Base-by-base conservation (phyloP, 225 moss, liverwort and hornwort genomes). In the Straminergon stramineum region DNA sequence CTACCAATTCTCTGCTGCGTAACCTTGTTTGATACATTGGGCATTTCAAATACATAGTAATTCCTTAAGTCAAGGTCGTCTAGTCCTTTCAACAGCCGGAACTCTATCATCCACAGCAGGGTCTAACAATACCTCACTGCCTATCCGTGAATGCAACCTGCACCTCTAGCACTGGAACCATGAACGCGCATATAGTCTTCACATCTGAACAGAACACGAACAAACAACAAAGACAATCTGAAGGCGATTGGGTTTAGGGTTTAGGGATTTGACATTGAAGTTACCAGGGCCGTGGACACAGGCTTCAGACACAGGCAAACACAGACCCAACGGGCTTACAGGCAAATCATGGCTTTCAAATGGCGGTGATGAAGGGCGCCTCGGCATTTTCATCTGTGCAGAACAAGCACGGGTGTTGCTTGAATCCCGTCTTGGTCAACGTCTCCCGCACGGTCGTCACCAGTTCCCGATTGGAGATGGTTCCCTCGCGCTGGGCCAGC, bases 391-490 rank as follows among this genome's bases (percentile, higher is more conserved):
- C 75, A 65, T 97, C 95, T 45, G 93, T 94, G 65, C 93, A 95
- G 84, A 92, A 99, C 64, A 99, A 91, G 89, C 99, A 99, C 8
- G 99, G 99, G 79, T 96, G 96, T 91, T 99, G 99, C 89, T 95
- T 89, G 87, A 97, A 96, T 45, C 97, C 97, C 79, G 94, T 87
- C 92, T 95, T 92, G 78, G 90, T 41, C 63, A 99, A 71, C 3
- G 94, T 35, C 45, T 93, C 95, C 20, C 99, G 97, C 61, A 96
- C 92, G 52, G 89, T 62, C 48, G 69, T 35, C 39, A 97, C 96
- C 58, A 99, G 86, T 13, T 97, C 93, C 10, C 92, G 89, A 85
- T 99, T 96, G 51, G 92, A 86, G 56, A 99, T 92, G 43, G 94
- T 62, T 1, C 94, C 94, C 14, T 79, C 48, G 2, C 30, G 87